Percentiles rank a stretch among this genome's conserved stretches.
These are phyloP conservation scores for Aureobasidium sp. DNA, from an alignment of 2,329 filamentous ascomycete species.

Conservation along the genomic window DNA sequence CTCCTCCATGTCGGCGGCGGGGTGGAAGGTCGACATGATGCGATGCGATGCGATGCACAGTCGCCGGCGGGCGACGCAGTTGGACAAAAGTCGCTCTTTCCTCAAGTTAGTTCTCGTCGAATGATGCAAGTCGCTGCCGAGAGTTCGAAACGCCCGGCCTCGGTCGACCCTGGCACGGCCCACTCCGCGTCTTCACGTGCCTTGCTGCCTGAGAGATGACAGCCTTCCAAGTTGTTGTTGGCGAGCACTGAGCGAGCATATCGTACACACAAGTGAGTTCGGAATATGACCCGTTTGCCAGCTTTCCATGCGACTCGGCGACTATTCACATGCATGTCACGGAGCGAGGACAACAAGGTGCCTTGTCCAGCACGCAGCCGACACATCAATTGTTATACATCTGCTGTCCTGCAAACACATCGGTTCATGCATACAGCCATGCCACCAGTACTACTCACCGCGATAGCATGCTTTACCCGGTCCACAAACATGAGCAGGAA, in stretches of 20 bases:
- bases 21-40: conserved; percentile 19
- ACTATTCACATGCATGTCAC: background rate
- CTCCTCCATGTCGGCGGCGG: conserved; percentile 18
- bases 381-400: background rate
- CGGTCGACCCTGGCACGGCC: background rate
- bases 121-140: background rate
- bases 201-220: background rate
- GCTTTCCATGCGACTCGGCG: background rate
- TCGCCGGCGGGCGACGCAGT: background rate
- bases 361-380: background rate
- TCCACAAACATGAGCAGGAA: background rate
- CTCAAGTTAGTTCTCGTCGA: conserved; percentile 6
- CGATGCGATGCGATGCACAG: background rate
- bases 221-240: background rate
- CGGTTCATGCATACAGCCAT: background rate
- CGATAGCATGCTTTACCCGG: background rate
- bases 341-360: background rate
- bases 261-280: background rate
- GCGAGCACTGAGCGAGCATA: background rate
- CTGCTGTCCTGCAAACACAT: background rate
- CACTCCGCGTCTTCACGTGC: background rate
- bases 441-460: background rate
- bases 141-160: background rate
- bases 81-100: background rate
- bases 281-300: background rate